Evolutionary conservation across 805 yeast species (phyloP).

Genomic region (Wickerhamomyces rabaulensis): DNA sequence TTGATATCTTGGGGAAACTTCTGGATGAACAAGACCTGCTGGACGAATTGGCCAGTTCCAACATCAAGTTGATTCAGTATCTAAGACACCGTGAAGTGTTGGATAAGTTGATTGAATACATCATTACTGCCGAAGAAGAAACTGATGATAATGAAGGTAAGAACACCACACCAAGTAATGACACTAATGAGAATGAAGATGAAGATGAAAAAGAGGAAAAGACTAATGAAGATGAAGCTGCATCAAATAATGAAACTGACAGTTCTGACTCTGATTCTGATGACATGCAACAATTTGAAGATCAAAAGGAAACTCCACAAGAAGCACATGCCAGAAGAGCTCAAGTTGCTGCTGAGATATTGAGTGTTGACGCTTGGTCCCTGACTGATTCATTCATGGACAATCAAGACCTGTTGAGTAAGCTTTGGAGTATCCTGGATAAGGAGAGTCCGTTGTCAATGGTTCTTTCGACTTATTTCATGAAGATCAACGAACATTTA

Average conservation of each 20-base stretch:
- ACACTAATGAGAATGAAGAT: constrained; percentile 4
- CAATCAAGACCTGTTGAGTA: constrained; percentile 54
- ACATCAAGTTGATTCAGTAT: constrained; percentile 70
- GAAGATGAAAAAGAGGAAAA: not conserved
- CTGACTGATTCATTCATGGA: constrained; percentile 87
- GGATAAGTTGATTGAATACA: constrained; percentile 59
- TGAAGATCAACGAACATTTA: constrained; percentile 86
- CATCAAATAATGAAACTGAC: constrained; percentile 15
- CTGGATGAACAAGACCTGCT: constrained; percentile 72
- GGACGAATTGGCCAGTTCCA: constrained; percentile 68
- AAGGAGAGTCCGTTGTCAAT: constrained; percentile 62
- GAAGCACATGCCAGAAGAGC: constrained; percentile 40
- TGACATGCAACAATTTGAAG: constrained; percentile 15
- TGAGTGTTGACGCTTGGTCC: constrained; percentile 92
- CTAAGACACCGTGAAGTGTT: constrained; percentile 75
- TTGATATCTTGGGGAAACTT: constrained; percentile 46
- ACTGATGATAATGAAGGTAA: not conserved
- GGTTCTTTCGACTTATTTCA: constrained; percentile 78
- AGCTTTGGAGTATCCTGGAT: constrained; percentile 78
- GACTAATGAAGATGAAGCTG: constrained; percentile 8
- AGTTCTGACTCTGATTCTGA: constrained; percentile 28
- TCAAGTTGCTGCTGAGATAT: constrained; percentile 79
- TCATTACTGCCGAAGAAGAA: constrained; percentile 37
- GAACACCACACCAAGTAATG: constrained; percentile 8
- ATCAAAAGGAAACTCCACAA: constrained; percentile 31